Percentiles rank a stretch among this genome's conserved stretches.
These are phyloP conservation scores for Ophiostoma tasmaniense DNA, from an alignment of 2,329 filamentous ascomycete species.

Conservation along the genomic window DNA sequence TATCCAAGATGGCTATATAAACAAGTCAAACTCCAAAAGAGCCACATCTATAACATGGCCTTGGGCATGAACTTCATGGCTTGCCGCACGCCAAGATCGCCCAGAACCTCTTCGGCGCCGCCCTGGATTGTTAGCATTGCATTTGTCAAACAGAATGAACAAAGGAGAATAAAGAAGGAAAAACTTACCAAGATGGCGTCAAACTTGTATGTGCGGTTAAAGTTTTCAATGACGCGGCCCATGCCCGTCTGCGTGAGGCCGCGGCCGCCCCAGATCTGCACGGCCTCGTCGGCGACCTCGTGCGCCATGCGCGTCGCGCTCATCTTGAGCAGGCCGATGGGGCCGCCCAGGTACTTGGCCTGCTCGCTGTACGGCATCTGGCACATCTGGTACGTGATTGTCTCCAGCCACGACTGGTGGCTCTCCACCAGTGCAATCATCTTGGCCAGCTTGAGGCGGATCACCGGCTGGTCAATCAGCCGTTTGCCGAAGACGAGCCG, in stretches of 20 bases:
- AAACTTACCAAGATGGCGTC: conserved; percentile 52
- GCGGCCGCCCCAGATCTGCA: conserved; percentile 79
- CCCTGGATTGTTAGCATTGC: conserved; percentile 32
- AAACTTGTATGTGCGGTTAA: conserved; percentile 77
- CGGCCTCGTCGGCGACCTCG: conserved; percentile 73
- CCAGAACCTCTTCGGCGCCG: conserved; percentile 74
- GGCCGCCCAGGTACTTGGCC: conserved; percentile 64
- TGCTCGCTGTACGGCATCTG: conserved; percentile 75
- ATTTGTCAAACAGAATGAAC: too few relatives aligned
- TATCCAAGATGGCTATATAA: neutral
- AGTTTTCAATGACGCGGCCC: conserved; percentile 76
- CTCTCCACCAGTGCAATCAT: conserved; percentile 78
- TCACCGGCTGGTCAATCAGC: conserved; percentile 73
- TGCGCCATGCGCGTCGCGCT: conserved; percentile 67
- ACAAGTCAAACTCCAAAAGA: neutral
- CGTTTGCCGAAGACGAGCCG: conserved; percentile 76
- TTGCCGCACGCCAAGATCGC: conserved; percentile 73
- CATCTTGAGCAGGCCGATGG: conserved; percentile 76
- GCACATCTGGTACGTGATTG: conserved; percentile 80
- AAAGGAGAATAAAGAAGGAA: too few relatives aligned
- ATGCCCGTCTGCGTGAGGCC: conserved; percentile 74
- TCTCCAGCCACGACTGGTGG: conserved; percentile 80
- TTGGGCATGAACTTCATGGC: conserved; percentile 80
- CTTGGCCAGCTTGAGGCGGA: conserved; percentile 76
- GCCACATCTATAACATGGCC: conserved; percentile 56